These are phyloP conservation scores for Euphrasia confusa DNA, from an alignment of 257 asterid genomes.

Conservation along the genomic window DNA sequence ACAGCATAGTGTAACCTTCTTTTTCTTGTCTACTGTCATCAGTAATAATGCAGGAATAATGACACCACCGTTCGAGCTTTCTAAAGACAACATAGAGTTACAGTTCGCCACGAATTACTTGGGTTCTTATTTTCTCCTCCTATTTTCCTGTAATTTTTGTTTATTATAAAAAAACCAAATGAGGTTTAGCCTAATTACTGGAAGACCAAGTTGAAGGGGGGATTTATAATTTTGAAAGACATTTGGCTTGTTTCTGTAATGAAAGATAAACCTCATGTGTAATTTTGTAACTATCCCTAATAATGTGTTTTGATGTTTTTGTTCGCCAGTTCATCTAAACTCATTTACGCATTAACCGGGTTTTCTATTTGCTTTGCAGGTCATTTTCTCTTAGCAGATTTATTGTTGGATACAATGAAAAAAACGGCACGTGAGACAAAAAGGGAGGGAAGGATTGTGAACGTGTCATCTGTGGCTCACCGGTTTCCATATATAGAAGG, in stretches of 20 bases:
- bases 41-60: slow-evolving; percentile 90
- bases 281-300: background rate
- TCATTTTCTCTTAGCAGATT: slow-evolving; percentile 72
- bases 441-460: slow-evolving; percentile 84
- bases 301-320: background rate
- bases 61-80: slow-evolving; percentile 66
- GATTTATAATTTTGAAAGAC: background rate
- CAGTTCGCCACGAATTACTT: slow-evolving; percentile 86
- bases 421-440: slow-evolving; percentile 54
- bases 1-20: background rate
- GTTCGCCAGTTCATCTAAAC: background rate
- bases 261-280: background rate
- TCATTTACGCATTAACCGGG: background rate
- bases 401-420: slow-evolving; percentile 77
- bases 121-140: slow-evolving; percentile 39
- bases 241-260: background rate
- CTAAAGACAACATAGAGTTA: slow-evolving; percentile 72
- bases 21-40: slow-evolving; percentile 28
- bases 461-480: slow-evolving; percentile 29
- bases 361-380: slow-evolving; percentile 46
- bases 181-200: background rate
- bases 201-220: background rate
- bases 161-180: background rate
- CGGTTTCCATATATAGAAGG: slow-evolving; percentile 3
- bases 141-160: background rate